These are phyloP conservation scores for Pichia sp. DNA, from an alignment of 1,139 yeast genomes.

Conservation along the genomic window DNA sequence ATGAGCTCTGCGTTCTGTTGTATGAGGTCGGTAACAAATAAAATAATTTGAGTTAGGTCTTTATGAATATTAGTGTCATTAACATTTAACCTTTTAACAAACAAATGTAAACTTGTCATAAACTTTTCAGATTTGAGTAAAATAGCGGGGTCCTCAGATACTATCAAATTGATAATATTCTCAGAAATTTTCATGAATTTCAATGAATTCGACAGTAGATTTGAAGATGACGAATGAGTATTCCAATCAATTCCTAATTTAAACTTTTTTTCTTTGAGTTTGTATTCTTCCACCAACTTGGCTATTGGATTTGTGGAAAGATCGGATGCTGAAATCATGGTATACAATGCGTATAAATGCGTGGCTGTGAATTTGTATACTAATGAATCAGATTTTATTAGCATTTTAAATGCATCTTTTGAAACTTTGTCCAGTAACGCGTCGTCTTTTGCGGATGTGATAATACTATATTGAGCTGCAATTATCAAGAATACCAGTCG, in stretches of 20 bases:
- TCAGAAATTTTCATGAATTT: conserved; percentile 1
- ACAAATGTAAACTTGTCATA: too few relatives aligned
- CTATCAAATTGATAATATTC: neutral
- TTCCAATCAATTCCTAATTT: conserved; percentile 2
- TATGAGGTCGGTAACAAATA: neutral
- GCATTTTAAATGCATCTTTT: conserved; percentile 12
- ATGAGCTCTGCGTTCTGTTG: neutral
- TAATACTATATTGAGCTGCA: conserved; percentile 8
- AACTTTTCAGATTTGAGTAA: too few relatives aligned
- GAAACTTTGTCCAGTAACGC: conserved; percentile 5
- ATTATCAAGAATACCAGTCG: conserved; percentile 8
- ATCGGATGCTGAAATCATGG: neutral
- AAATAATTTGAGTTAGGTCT: neutral
- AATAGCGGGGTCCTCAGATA: too few relatives aligned
- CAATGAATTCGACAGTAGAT: neutral
- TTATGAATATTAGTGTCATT: neutral
- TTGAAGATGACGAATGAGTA: too few relatives aligned
- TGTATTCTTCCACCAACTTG: neutral
- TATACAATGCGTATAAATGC: conserved; percentile 1
- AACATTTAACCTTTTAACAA: neutral
- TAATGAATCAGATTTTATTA: conserved; percentile 4
- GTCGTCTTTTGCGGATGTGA: neutral
- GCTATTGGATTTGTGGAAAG: neutral
- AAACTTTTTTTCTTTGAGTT: neutral
- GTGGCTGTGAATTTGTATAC: conserved; percentile 10